A percentile compares a stretch with the other conserved stretches of the same genome.
Evolutionary conservation across 2,329 filamentous ascomycete genomes (phyloP).

Genomic region (Ophiostoma piceae): DNA sequence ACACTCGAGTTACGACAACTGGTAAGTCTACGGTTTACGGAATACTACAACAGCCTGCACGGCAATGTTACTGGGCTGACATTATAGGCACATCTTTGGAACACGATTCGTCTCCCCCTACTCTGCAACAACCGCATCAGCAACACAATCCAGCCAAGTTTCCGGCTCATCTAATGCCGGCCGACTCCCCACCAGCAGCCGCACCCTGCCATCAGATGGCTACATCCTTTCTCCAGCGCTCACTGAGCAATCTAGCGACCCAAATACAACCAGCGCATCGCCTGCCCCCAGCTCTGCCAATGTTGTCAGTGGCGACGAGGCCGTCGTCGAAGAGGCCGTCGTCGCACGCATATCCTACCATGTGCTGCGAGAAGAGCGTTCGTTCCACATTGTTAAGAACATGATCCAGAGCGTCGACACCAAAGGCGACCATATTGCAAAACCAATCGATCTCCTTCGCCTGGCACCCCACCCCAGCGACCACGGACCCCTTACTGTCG

Average conservation of each 20-base stretch:
- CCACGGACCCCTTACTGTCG: conserved; percentile 65
- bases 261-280: conserved; percentile 34
- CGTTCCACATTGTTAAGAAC: conserved; percentile 75
- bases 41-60: background rate
- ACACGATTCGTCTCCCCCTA: conserved; percentile 52
- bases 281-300: conserved; percentile 33
- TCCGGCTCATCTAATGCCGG: conserved; percentile 42
- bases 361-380: conserved; percentile 74
- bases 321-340: conserved; percentile 59
- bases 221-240: conserved; percentile 32
- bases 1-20: conserved; percentile 79
- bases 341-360: conserved; percentile 80
- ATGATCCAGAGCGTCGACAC: conserved; percentile 68
- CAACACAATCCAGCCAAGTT: conserved; percentile 35
- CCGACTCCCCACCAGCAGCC: conserved; percentile 41
- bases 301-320: conserved; percentile 42
- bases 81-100: conserved; percentile 59
- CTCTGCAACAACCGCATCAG: conserved; percentile 38
- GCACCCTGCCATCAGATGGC: conserved; percentile 42
- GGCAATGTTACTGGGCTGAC: background rate
- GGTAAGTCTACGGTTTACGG: conserved; percentile 46
- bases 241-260: conserved; percentile 40
- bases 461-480: conserved; percentile 65
- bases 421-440: conserved; percentile 68
- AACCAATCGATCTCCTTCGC: conserved; percentile 72